Evolutionary conservation across 176 grass and related monocot species (phyloP).

Genomic region (barley (Hordeum vulgare)): MorexV3_pseudomolecules_assembly NC_058523.1:528654991-528655490

Average conservation of each 20-base stretch:
- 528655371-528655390: background rate
- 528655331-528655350: background rate
- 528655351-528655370: background rate
- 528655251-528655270: background rate
- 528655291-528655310: background rate
- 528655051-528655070: slow-evolving; percentile 91
- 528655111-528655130: slow-evolving; percentile 84
- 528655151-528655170: slow-evolving; percentile 6
- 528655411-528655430: background rate
- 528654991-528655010: slow-evolving; percentile 10
- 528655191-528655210: background rate
- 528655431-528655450: background rate
- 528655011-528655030: slow-evolving; percentile 64
- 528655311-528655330: background rate
- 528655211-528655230: background rate
- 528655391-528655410: background rate
- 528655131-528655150: slow-evolving; percentile 67
- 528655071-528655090: slow-evolving; percentile 84
- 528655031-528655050: slow-evolving; percentile 74
- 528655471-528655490: background rate
- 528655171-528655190: background rate
- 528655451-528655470: background rate
- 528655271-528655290: background rate
- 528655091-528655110: slow-evolving; percentile 92
- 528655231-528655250: slow-evolving; percentile 7